Evolutionary conservation across 1,139 yeast genomes (phyloP).

Genomic region (Lodderomyces jiufengensis): DNA sequence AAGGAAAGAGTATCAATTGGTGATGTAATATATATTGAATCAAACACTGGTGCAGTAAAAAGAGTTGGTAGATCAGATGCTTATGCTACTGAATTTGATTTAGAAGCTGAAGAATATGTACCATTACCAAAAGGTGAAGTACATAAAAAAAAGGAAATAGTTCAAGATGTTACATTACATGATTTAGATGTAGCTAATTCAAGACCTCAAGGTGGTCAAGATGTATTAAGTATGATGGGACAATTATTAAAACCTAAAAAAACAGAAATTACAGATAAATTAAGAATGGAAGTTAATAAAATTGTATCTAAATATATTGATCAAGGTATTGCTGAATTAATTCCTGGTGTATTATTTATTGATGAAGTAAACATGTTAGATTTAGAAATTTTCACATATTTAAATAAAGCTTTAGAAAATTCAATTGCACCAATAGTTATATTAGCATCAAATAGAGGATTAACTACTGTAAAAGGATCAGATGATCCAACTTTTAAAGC

Average conservation of each 20-base stretch:
- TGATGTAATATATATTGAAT: conserved; percentile 94
- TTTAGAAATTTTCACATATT: conserved; percentile 89
- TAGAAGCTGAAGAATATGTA: conserved; percentile 98
- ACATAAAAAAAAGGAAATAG: conserved; percentile 96
- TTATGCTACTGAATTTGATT: conserved; percentile 94
- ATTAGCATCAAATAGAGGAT: conserved; percentile 91
- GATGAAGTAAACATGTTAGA: conserved; percentile 99
- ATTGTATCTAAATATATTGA: conserved; percentile 95
- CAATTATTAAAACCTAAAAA: conserved; percentile 93
- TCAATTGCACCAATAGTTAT: conserved; percentile 92
- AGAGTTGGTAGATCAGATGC: conserved; percentile 98
- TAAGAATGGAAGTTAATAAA: conserved; percentile 89
- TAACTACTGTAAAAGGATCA: conserved; percentile 88
- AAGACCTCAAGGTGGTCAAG: conserved; percentile 98
- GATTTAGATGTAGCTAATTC: conserved; percentile 96
- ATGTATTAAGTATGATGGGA: conserved; percentile 97
- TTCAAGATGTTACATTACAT: conserved; percentile 94
- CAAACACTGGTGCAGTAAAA: conserved; percentile 96
- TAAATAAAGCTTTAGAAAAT: conserved; percentile 90
- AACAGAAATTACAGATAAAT: conserved; percentile 97
- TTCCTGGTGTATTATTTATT: conserved; percentile 95
- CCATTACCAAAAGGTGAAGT: conserved; percentile 99
- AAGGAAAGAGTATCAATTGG: conserved; percentile 94
- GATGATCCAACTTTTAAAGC: conserved; percentile 72
- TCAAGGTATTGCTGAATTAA: conserved; percentile 96